Conservation (phyloP, 2,329 filamentous ascomycete species). For the Xylariomycetidae sp. region DNA sequence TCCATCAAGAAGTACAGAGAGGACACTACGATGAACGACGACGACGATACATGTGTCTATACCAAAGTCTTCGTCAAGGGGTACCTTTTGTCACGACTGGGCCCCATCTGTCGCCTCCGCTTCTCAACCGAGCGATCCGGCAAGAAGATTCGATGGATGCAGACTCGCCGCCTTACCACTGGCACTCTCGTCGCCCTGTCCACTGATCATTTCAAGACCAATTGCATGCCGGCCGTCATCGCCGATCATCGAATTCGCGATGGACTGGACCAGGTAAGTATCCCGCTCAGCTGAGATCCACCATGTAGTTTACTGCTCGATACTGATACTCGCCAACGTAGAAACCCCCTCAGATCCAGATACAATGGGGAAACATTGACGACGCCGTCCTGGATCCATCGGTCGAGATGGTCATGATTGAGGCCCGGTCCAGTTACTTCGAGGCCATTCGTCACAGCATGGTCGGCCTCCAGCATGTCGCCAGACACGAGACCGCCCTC, state of each 20-base stretch:
- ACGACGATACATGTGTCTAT: constrained; percentile 58
- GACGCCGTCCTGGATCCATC: constrained; percentile 65
- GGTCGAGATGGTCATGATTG: constrained; percentile 71
- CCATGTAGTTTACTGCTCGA: no score
- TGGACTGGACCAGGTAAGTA: constrained; percentile 58
- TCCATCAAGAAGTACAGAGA: constrained; percentile 55
- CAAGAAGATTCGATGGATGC: constrained; percentile 62
- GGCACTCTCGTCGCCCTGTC: constrained; percentile 52
- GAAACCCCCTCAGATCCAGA: constrained; percentile 67
- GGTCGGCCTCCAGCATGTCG: constrained; percentile 62
- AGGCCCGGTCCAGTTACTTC: constrained; percentile 68
- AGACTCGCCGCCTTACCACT: constrained; percentile 46
- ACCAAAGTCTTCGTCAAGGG: constrained; percentile 65
- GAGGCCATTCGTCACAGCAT: constrained; percentile 73
- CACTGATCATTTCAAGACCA: constrained; percentile 58
- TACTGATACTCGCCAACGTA: no score
- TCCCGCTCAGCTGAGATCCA: no score
- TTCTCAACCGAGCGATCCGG: constrained; percentile 65
- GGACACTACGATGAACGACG: constrained; percentile 54
- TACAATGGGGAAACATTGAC: constrained; percentile 61
- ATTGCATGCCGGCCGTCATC: constrained; percentile 67
- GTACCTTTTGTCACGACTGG: constrained; percentile 57
- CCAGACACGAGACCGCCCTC: constrained; percentile 46
- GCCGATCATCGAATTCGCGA: constrained; percentile 61
- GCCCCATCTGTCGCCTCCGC: constrained; percentile 61